These are phyloP conservation scores for Rhizopus arrhizus DNA, from an alignment of 371 early-diverging fungal species.

Conservation along the genomic window DNA sequence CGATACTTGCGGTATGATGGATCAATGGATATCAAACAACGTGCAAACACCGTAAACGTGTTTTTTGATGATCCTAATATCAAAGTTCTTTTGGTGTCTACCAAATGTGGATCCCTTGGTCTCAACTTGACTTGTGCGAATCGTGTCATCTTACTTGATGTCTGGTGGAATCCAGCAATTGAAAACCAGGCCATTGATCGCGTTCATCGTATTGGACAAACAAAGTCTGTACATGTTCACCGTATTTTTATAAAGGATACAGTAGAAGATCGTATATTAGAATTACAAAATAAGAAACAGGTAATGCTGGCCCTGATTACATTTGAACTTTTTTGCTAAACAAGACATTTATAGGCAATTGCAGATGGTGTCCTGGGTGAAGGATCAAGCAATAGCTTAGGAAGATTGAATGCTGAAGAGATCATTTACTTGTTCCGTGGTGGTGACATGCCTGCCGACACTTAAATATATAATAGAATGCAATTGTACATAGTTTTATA, in stretches of 20 bases:
- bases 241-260: slow-evolving; percentile 34
- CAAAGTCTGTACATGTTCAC: slow-evolving; percentile 45
- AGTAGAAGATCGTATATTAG: slow-evolving; percentile 47
- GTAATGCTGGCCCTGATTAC: slow-evolving; percentile 1
- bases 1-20: slow-evolving; percentile 54
- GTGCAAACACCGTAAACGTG: slow-evolving; percentile 43
- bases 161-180: slow-evolving; percentile 71
- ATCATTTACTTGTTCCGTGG: slow-evolving; percentile 51
- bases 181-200: slow-evolving; percentile 78
- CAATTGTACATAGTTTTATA: too few species aligned
- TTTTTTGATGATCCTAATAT: slow-evolving; percentile 55
- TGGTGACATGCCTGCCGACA: slow-evolving; percentile 16
- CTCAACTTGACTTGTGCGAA: slow-evolving; percentile 63
- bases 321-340: not conserved
- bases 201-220: slow-evolving; percentile 97
- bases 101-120: slow-evolving; percentile 57
- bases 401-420: slow-evolving; percentile 43
- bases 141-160: slow-evolving; percentile 52
- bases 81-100: slow-evolving; percentile 66
- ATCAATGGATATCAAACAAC: slow-evolving; percentile 36
- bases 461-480: too few species aligned
- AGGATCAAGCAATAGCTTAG: slow-evolving; percentile 24
- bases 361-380: slow-evolving; percentile 52
- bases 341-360: slow-evolving; percentile 20
- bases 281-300: slow-evolving; percentile 46